phyloP scores from a whole-genome alignment of 768 basidiomycete species.

The Trametes villosa region DNA sequence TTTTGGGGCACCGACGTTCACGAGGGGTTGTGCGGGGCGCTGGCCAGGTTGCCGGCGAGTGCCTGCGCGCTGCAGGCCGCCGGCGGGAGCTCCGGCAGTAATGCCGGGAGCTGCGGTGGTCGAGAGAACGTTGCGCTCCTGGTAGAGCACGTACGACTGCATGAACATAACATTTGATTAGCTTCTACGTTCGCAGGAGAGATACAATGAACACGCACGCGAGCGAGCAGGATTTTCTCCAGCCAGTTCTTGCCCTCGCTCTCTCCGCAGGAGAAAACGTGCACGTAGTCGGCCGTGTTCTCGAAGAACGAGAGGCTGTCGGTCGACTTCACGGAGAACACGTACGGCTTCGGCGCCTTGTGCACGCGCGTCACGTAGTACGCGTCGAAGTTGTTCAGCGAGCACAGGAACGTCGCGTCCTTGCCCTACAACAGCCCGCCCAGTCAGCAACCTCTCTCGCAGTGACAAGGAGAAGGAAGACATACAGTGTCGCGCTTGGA shows the following conservation, averaged over 20 bases:
- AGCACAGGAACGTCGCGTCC: constrained; percentile 82
- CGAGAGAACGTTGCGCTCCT: constrained; percentile 75
- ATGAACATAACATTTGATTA: constrained; percentile 19
- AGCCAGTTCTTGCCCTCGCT: constrained; percentile 79
- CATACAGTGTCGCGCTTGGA: constrained; percentile 88
- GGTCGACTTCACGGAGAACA: constrained; percentile 87
- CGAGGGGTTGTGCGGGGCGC: constrained; percentile 51
- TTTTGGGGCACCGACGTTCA: constrained; percentile 49
- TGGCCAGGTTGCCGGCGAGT: constrained; percentile 38
- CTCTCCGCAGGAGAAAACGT: constrained; percentile 80
- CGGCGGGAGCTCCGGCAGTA: constrained; percentile 32
- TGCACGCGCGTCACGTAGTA: constrained; percentile 77
- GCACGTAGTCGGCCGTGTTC: constrained; percentile 84
- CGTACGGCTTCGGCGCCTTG: constrained; percentile 83
- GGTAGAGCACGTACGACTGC: constrained; percentile 82
- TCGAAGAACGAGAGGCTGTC: constrained; percentile 89
- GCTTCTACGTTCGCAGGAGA: neutral
- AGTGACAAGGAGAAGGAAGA: constrained; percentile 19
- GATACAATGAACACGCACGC: constrained; percentile 55
- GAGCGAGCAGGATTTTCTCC: constrained; percentile 78
- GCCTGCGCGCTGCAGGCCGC: constrained; percentile 42
- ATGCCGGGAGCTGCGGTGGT: constrained; percentile 16
- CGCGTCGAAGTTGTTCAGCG: constrained; percentile 86
- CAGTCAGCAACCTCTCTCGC: constrained; percentile 9
- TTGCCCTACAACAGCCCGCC: constrained; percentile 60